phyloP scores from a whole-genome alignment of 495 filamentous ascomycete species.

The Penicillium coprophilum region DNA sequence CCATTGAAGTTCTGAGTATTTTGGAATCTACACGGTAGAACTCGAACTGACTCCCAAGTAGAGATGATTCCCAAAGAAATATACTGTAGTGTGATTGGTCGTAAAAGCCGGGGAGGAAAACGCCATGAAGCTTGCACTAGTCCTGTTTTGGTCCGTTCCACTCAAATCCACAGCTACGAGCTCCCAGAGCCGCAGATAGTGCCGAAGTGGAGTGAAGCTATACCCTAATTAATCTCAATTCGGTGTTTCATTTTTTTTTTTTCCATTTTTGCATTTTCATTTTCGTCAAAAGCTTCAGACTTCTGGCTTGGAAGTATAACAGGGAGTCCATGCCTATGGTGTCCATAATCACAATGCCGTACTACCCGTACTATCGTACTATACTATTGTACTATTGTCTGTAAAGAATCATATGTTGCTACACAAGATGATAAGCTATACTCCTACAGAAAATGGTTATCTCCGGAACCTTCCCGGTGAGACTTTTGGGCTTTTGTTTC shows the following conservation, averaged over 20 bases:
- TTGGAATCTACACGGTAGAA: slow-evolving; percentile 23
- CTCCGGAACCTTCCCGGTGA: slow-evolving; percentile 12
- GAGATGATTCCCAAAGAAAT: slow-evolving; percentile 11
- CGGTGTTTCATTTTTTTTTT: slow-evolving; percentile 13
- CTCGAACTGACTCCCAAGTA: slow-evolving; percentile 23
- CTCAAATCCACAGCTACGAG: slow-evolving; percentile 26
- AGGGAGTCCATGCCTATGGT: no score
- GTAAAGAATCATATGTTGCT: background rate
- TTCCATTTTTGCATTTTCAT: slow-evolving; percentile 1
- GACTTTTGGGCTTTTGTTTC: slow-evolving; percentile 10
- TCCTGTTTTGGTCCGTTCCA: background rate
- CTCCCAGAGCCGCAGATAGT: slow-evolving; percentile 35
- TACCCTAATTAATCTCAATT: background rate
- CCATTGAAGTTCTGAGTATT: background rate
- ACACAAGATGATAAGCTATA: no score
- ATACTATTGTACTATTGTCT: no score
- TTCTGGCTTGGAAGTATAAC: no score
- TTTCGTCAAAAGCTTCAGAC: no score
- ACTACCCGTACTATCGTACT: no score
- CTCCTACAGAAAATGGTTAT: no score
- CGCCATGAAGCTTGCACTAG: slow-evolving; percentile 12
- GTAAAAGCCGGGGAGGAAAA: slow-evolving; percentile 22
- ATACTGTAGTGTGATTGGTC: slow-evolving; percentile 18
- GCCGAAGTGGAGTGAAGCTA: slow-evolving; percentile 27
- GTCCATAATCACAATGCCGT: no score